Percentiles rank a stretch among this genome's conserved stretches.
Conservation (phyloP, 1,284 basidiomycete genomes). For the Grifola frondosa region DNA sequence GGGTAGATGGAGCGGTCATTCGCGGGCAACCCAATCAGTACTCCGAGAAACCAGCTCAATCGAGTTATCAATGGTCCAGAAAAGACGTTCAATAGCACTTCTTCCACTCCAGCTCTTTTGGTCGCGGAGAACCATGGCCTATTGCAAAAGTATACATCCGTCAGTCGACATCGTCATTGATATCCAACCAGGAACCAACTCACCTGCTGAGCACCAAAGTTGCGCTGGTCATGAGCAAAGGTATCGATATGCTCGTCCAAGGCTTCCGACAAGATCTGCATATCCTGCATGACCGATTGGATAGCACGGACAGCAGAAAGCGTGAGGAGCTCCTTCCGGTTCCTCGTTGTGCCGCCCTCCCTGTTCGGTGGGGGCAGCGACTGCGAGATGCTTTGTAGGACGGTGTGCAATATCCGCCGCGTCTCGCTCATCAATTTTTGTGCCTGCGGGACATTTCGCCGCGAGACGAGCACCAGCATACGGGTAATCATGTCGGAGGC, state of each 20-base stretch:
- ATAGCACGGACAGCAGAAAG: constrained; percentile 73
- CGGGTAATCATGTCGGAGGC: constrained; percentile 94
- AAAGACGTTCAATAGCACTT: constrained; percentile 83
- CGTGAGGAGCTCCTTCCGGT: constrained; percentile 74
- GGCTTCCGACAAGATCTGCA: constrained; percentile 82
- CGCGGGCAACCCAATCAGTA: constrained; percentile 80
- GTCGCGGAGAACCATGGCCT: constrained; percentile 91
- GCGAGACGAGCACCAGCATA: constrained; percentile 83
- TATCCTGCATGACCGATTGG: constrained; percentile 80
- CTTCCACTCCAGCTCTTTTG: constrained; percentile 91
- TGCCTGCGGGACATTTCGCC: constrained; percentile 85
- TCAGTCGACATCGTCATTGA: too few relatives aligned
- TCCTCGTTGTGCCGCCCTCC: constrained; percentile 51
- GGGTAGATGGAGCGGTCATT: constrained; percentile 39
- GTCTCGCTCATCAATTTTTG: constrained; percentile 88
- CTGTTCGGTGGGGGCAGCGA: constrained; percentile 49
- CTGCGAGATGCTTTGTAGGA: constrained; percentile 78
- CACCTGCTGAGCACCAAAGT: constrained; percentile 92
- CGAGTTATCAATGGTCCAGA: constrained; percentile 86
- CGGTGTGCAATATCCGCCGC: constrained; percentile 81
- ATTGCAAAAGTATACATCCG: constrained; percentile 14
- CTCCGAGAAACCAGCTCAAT: constrained; percentile 80
- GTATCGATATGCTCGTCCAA: constrained; percentile 86
- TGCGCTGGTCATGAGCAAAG: constrained; percentile 87
- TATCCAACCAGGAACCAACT: too few relatives aligned